Evolutionary conservation across 2,329 filamentous ascomycete genomes (phyloP).

Genomic region (Zymoseptoria tritici): DNA sequence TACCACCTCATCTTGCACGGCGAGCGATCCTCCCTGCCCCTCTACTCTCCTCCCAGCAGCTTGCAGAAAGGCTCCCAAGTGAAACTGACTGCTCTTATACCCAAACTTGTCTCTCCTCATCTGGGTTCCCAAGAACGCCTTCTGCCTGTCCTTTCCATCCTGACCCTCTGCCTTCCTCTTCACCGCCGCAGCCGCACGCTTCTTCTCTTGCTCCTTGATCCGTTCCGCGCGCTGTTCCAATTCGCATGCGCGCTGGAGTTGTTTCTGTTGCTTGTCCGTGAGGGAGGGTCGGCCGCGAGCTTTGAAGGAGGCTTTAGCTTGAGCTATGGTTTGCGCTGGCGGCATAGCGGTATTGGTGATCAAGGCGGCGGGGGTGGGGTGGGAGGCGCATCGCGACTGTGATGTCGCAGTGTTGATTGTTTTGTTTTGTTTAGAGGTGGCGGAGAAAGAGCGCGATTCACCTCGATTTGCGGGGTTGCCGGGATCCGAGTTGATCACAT

Average conservation of each 20-base stretch:
- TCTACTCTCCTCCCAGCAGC: background rate
- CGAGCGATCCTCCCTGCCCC: background rate
- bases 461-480: background rate
- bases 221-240: conserved; percentile 29
- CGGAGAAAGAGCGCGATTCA: background rate
- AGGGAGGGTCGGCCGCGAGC: conserved; percentile 25
- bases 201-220: conserved; percentile 28
- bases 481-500: background rate
- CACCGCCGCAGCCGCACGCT: conserved; percentile 23
- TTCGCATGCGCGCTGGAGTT: conserved; percentile 28
- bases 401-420: background rate
- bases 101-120: conserved; percentile 28
- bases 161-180: conserved; percentile 23
- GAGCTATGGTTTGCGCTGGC: conserved; percentile 27
- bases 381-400: background rate
- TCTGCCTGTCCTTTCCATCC: conserved; percentile 11
- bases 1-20: background rate
- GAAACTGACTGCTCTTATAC: conserved; percentile 30
- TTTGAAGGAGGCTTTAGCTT: conserved; percentile 32
- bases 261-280: conserved; percentile 26
- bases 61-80: conserved; percentile 30
- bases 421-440: conserved; percentile 1
- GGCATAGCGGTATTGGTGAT: background rate
- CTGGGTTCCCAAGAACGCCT: conserved; percentile 24
- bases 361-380: background rate